These are phyloP conservation scores for Crithidia expoeki DNA, from an alignment of 208 protist species.

Conservation along the genomic window DNA sequence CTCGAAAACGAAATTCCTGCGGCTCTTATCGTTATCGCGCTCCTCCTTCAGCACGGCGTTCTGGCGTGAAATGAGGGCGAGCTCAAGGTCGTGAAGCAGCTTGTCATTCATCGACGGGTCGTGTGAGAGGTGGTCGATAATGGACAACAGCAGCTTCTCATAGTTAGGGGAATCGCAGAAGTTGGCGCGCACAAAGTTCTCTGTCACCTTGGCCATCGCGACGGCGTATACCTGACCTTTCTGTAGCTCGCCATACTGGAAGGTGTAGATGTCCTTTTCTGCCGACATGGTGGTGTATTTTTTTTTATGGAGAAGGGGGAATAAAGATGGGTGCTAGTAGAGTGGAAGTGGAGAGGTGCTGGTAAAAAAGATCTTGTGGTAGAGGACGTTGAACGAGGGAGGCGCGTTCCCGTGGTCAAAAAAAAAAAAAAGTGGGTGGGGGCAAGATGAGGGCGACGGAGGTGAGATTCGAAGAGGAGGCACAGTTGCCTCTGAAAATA, in stretches of 20 bases:
- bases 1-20: conserved; percentile 51
- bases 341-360: too few species aligned
- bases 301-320: background rate
- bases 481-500: too few species aligned
- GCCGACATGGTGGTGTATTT: conserved; percentile 31
- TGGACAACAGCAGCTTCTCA: conserved; percentile 50
- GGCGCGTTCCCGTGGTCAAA: background rate
- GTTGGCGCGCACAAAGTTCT: conserved; percentile 67
- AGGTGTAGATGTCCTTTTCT: conserved; percentile 67
- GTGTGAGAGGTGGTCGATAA: conserved; percentile 42
- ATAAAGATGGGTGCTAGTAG: too few species aligned
- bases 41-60: conserved; percentile 66
- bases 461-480: too few species aligned
- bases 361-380: background rate
- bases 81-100: conserved; percentile 50
- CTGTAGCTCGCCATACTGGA: conserved; percentile 79
- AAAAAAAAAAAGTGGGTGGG: too few species aligned
- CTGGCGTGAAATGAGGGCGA: conserved; percentile 48
- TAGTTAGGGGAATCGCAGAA: conserved; percentile 60
- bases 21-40: conserved; percentile 65
- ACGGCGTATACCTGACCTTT: conserved; percentile 46
- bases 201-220: conserved; percentile 69
- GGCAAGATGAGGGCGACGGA: too few species aligned
- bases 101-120: conserved; percentile 44
- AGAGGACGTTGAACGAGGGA: background rate